Base-by-base conservation (phyloP, 2,329 filamentous ascomycete species). In the Pyrenophora seminiperda region DNA sequence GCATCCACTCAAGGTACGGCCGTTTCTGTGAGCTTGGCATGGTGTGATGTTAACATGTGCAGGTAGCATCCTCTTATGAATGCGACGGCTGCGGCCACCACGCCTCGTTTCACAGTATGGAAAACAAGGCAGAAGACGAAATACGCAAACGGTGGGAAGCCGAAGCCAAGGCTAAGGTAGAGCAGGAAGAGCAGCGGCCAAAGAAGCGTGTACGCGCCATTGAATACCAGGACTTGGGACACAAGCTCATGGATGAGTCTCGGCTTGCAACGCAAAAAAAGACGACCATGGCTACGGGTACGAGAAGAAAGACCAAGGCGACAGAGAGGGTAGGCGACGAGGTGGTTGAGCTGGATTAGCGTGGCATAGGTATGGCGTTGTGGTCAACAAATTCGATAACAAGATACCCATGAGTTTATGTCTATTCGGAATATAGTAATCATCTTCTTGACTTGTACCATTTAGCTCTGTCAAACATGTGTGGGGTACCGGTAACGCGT, bases 1-100 rank as follows among this genome's bases (percentile, higher is more conserved):
- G 5, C 81, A 83, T 65, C 81, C 81, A 0, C 71, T 82, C 34
- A 82, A 83, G 70, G 80, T 77, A 62, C 40, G 59, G 2, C 9
- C 1, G 20, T 14, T 19, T 4, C 31, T 17, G 3, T 7, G 31
- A 14, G 3, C 14, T 7, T 7, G 13, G 6, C 19, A 5, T 7
- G 20, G 24, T 22, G 11, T n/a, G 9, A 20, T 37, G 13, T 33
- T 48, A n/a, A 56, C 37, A 15, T 2, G 6, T 20, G 13, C 33
- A 73, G 77, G 74, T 75, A 9, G 68, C 78, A 7, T 79, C 78
- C 1, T 78, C 75, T 5, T 83, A 79, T 68, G 77, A 81, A 54
- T 83, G 81, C 63, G 81, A 83, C 61, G 81, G 81, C 40, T 83
- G 81, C 57, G 67, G 65, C 22, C 81, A 83, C 62, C 81, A 83